Evolutionary conservation across 2,329 filamentous ascomycete species (phyloP).

Genomic region (Cercospora brassicicola): DNA sequence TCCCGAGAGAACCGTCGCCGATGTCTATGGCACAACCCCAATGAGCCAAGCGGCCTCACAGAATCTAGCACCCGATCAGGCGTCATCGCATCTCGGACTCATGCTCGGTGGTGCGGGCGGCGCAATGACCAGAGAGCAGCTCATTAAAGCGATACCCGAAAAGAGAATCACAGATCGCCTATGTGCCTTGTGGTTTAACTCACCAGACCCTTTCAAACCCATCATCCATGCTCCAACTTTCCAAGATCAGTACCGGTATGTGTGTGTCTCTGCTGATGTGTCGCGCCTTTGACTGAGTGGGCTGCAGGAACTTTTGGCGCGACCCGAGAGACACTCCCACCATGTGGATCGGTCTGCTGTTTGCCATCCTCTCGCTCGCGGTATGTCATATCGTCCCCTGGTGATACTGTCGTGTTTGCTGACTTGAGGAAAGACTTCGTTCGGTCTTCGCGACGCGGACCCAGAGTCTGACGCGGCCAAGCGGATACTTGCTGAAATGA

Average conservation of each 20-base stretch:
- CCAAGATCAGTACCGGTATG: conserved; percentile 44
- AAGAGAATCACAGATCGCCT: conserved; percentile 36
- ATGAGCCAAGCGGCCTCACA: conserved; percentile 6
- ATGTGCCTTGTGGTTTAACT: conserved; percentile 39
- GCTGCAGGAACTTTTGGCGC: conserved; percentile 43
- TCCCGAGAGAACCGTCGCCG: conserved; percentile 11
- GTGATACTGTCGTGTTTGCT: neutral
- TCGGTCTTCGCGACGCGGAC: conserved; percentile 33
- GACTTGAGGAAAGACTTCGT: conserved; percentile 17
- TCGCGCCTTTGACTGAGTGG: neutral
- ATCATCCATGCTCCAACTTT: conserved; percentile 63
- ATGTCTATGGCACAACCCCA: conserved; percentile 19
- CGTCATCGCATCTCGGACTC: conserved; percentile 29
- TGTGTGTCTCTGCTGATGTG: neutral
- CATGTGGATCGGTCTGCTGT: conserved; percentile 52
- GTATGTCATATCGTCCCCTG: neutral
- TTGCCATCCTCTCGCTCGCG: conserved; percentile 49
- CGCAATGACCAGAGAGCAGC: conserved; percentile 34
- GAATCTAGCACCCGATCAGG: conserved; percentile 9
- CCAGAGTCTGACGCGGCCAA: conserved; percentile 22
- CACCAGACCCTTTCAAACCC: conserved; percentile 39
- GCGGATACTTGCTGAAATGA: conserved; percentile 27
- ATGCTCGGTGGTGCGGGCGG: conserved; percentile 26
- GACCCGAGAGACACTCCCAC: conserved; percentile 41
- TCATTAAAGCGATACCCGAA: conserved; percentile 38